These are phyloP conservation scores for Incumbomyces delicatus DNA, from an alignment of 2,329 filamentous ascomycete species.

Conservation along the genomic window DNA sequence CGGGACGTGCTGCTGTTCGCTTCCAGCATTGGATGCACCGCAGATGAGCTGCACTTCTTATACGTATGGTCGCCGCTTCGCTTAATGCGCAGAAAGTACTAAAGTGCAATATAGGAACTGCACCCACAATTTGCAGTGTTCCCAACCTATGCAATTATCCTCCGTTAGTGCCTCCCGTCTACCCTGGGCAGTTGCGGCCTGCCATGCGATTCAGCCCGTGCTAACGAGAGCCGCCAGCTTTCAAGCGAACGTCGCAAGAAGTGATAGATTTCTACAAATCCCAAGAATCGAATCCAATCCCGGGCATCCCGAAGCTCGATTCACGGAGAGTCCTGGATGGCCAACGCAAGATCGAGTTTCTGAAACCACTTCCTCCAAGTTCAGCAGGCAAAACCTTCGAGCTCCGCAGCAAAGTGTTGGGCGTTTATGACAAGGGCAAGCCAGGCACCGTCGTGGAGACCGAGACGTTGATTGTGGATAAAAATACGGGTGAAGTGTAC, in stretches of 20 bases:
- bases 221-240: slow-evolving; percentile 37
- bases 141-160: slow-evolving; percentile 75
- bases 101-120: slow-evolving; percentile 50
- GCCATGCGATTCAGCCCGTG: neutral
- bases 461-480: slow-evolving; percentile 67
- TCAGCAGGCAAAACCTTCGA: slow-evolving; percentile 67
- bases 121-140: slow-evolving; percentile 81
- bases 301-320: slow-evolving; percentile 68
- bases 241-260: slow-evolving; percentile 67
- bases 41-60: slow-evolving; percentile 86
- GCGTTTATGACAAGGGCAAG: slow-evolving; percentile 84
- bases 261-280: slow-evolving; percentile 76
- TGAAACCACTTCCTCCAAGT: slow-evolving; percentile 63
- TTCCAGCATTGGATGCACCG: slow-evolving; percentile 72
- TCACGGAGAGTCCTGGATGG: slow-evolving; percentile 67
- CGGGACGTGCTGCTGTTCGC: slow-evolving; percentile 84
- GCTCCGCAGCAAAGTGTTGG: slow-evolving; percentile 65
- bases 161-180: slow-evolving; percentile 45
- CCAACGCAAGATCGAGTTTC: slow-evolving; percentile 67
- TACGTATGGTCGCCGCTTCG: slow-evolving; percentile 50
- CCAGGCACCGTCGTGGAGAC: slow-evolving; percentile 72
- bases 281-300: slow-evolving; percentile 57
- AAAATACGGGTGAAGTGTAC: slow-evolving; percentile 59
- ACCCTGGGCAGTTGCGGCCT: neutral
- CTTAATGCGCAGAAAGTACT: neutral